phyloP scores from a whole-genome alignment of 139 green algal species.

The Chlorella vulgaris region DNA sequence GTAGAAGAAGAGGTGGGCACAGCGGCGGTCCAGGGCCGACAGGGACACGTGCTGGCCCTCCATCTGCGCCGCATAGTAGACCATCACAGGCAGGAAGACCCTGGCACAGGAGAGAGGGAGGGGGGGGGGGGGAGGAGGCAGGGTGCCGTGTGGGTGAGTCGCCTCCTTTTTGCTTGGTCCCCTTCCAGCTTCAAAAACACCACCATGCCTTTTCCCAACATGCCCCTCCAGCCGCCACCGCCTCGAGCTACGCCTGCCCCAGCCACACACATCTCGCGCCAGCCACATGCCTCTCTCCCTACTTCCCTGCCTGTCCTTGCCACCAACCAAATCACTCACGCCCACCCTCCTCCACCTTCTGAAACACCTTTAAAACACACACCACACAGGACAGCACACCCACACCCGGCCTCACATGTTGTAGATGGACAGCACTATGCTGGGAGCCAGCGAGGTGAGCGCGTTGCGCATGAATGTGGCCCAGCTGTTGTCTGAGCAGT shows the following conservation, averaged over 20 bases:
- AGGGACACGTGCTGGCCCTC: constrained; percentile 49
- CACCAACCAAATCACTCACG: neutral
- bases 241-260: too few species aligned
- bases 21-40: constrained; percentile 55
- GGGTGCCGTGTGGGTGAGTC: neutral
- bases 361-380: too few species aligned
- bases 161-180: too few species aligned
- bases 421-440: constrained; percentile 81
- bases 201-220: neutral
- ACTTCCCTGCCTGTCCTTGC: too few species aligned
- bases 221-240: too few species aligned
- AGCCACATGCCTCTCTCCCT: too few species aligned
- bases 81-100: constrained; percentile 77
- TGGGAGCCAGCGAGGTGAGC: constrained; percentile 75
- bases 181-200: too few species aligned
- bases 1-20: constrained; percentile 61
- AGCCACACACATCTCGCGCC: too few species aligned
- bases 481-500: constrained; percentile 53
- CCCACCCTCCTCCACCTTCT: neutral
- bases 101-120: too few species aligned
- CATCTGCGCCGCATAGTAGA: constrained; percentile 60
- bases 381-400: too few species aligned
- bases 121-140: neutral
- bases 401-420: constrained; percentile 58
- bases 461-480: constrained; percentile 44